Evolutionary conservation across 306 rosid genomes (phyloP), one percentile per base, ranked within the genome.

Genomic region (Cicer pinnatifidum): DNA sequence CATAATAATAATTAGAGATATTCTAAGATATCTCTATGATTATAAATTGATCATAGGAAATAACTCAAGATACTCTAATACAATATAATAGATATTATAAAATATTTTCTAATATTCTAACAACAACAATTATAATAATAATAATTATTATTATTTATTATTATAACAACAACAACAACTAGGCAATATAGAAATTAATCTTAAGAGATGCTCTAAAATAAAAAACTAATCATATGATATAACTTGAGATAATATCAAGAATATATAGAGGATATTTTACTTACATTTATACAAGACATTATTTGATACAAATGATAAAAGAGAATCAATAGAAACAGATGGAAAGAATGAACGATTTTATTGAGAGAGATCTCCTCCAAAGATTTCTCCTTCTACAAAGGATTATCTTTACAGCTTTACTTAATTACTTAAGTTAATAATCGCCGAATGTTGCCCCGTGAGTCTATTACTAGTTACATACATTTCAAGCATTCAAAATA

Each of bases 351-450:
- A 65, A 41, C 1, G 0, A 1, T 11, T 9, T 17, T 65, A 63
- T 63, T 9, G 69, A 41, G 47, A 40, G 13, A 63, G 20, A 40
- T 62, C 69, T 41, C 69, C 50, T 16, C 50, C 50, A n/a, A 60
- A 19, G 46, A 40, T 13, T 61, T 61, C 35, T 35, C 51, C 51
- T 13, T 64, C 6, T 40, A 16, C 37, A 64, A 62, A 38, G 68
- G 68, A 62, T 8, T 39, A 28, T 3, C 35, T 28, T 28, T 28
- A 3, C 35, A 28, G 0, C 35, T 28, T 28, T 28, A 3, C 35
- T 28, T 28, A 28, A 28, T 28, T 28, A 28, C 35, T 28, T 28
- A 28, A 0, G 35, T 28, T 3, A 28, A 28, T 28, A 28, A 3
- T 28, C 3, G 35, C 3, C 35, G 5, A 28, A 28, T 28, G 5